phyloP scores from a whole-genome alignment of 768 basidiomycete genomes.

The Tylopilus sp. region DNA sequence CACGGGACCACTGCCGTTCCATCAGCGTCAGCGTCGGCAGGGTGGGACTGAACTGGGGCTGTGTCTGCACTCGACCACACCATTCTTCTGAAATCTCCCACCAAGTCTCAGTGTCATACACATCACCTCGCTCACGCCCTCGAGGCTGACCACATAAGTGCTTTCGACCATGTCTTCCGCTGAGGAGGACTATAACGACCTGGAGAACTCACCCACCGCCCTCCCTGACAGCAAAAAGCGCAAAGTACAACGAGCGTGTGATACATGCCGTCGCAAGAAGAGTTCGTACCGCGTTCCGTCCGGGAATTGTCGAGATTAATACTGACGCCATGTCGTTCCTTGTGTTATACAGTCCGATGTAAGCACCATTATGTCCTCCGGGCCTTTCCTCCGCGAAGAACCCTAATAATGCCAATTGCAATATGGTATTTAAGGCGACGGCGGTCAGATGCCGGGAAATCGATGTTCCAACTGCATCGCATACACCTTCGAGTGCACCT shows the following conservation, averaged over 20 bases:
- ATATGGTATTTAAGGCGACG: conserved; percentile 43
- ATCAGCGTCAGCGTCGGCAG: not conserved
- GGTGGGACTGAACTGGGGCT: not conserved
- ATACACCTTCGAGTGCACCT: conserved; percentile 49
- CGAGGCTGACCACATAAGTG: not conserved
- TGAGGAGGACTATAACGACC: conserved; percentile 59
- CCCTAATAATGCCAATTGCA: not conserved
- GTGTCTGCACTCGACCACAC: not conserved
- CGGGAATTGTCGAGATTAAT: not conserved
- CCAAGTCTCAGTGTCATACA: not conserved
- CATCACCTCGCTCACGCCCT: not conserved
- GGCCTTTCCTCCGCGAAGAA: not conserved
- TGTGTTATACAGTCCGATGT: conserved; percentile 20
- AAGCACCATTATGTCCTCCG: conserved; percentile 3
- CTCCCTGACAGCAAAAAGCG: conserved; percentile 56
- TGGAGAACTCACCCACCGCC: conserved; percentile 29
- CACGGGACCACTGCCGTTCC: not conserved
- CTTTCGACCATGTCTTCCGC: not conserved
- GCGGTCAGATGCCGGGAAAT: conserved; percentile 53
- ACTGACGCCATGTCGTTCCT: not conserved
- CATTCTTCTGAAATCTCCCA: not conserved
- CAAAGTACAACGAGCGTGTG: conserved; percentile 75
- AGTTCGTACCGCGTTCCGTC: conserved; percentile 39
- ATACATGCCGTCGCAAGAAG: conserved; percentile 82
- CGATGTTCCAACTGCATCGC: conserved; percentile 55